phyloP scores from a whole-genome alignment of 1,284 basidiomycete genomes.

The Sphagnurus paluster region DNA sequence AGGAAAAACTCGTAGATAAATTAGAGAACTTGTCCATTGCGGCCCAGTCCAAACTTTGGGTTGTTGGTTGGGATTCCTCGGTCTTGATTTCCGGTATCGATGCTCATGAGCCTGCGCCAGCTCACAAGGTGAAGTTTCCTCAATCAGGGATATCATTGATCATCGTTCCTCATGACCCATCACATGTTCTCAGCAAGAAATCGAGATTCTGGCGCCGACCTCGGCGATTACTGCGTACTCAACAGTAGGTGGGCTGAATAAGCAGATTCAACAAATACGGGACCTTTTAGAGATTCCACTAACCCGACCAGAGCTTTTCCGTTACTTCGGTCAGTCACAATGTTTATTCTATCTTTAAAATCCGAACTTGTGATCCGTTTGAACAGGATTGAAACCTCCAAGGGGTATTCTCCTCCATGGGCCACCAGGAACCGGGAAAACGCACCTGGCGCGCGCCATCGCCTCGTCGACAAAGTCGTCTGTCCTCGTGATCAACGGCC shows the following conservation, averaged over 20 bases:
- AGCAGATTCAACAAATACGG: constrained; percentile 87
- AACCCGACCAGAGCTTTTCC: constrained; percentile 87
- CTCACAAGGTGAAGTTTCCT: constrained; percentile 31
- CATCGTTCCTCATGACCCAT: constrained; percentile 15
- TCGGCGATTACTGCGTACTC: constrained; percentile 58
- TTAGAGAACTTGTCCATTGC: constrained; percentile 45
- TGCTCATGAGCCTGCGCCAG: constrained; percentile 12
- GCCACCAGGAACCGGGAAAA: constrained; percentile 94
- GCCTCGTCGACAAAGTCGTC: constrained; percentile 79
- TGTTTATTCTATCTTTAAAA: constrained; percentile 15
- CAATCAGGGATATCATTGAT: not conserved
- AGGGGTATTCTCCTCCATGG: constrained; percentile 90
- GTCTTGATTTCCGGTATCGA: constrained; percentile 45
- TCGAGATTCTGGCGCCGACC: constrained; percentile 44
- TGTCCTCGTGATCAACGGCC: constrained; percentile 90
- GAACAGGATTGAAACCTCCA: constrained; percentile 84
- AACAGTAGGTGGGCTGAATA: constrained; percentile 85
- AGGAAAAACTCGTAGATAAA: constrained; percentile 37
- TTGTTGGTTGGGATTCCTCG: constrained; percentile 60
- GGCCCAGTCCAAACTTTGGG: constrained; percentile 46
- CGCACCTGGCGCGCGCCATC: constrained; percentile 88
- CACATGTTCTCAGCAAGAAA: constrained; percentile 36
- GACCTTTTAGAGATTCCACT: constrained; percentile 96
- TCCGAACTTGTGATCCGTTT: constrained; percentile 1
- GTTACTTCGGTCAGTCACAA: constrained; percentile 69